Base-by-base conservation (phyloP, 352 stramenopile genomes). In the Vaucheria bursata region DNA sequence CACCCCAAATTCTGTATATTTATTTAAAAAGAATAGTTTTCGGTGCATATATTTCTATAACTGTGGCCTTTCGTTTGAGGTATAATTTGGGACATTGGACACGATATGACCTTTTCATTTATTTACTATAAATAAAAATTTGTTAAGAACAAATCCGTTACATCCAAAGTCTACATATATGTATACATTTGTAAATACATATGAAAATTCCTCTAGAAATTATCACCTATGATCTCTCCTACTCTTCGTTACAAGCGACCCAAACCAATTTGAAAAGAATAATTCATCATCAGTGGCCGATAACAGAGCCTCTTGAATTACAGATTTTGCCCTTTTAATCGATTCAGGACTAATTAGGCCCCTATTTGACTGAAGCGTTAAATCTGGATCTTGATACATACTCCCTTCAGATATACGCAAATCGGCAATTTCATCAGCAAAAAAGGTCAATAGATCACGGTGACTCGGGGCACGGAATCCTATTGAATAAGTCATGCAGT, bases 401-500 rank as follows among this genome's bases (percentile, higher is more conserved):
- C 31, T 39, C 18, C 66, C 71, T 12, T 36, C 25, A 50, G 71
- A 50, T n/a, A 75, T 53, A 6, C 59, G 8, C n/a, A 66, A 68
- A n/a, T 66, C 65, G 25, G 77, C 76, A 8, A 79, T 76, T 40
- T 75, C 69, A 31, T 82, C 73, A 7, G 45, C 68, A 49, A 83
- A 82, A 52, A 75, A 82, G 31, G 71, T 50, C 1, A 85, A 50
- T 6, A 85, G 65, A 36, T 85, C 77, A 50, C 52, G 8, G 7
- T 79, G 65, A 5, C 71, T 81, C 3, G 80, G 80, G 4, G 80
- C 80, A 1, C 80, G 65, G 32, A 85, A 85, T 5, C 80, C 80
- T 1, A 85, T 73, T 4, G 80, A 85, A 64, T 80, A 80, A 3
- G 80, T 85, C 77, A 80, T 85, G 65, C 80, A 85, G 35, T 85